Base-by-base conservation (phyloP, 2,329 filamentous ascomycete genomes). In the Hypoxylon sp. region DNA sequence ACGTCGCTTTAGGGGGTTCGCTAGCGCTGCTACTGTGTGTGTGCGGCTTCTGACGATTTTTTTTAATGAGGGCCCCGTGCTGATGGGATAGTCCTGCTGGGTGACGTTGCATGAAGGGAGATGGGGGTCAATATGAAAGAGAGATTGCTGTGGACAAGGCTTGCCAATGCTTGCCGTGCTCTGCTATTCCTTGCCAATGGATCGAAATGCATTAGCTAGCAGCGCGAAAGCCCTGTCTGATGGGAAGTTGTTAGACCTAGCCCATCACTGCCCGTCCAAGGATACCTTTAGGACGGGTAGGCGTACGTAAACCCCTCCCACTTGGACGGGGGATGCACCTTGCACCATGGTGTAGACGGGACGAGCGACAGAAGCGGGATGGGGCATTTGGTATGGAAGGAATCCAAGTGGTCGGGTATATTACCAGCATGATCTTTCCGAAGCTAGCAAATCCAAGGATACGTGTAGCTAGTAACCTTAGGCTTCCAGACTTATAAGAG, bases 381-480 rank as follows among this genome's bases (percentile, higher is more conserved):
- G 56, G 61, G 68, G 35, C 35, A 6, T 58, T 57, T 33, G 46
- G 48, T 59, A 66, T 63, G 67, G 64, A 63, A 67, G 63, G 64
- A 65, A 71, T 75, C 73, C 74, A 73, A 74, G 66, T 76, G 74
- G 74, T 67, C 48, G 73, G 69, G 44, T 68, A 72, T 76, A 76
- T 73, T 71, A 74, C 59, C 31, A 55, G 22, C 57, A 69, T 65
- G 57, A 66, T 67, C 48, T 63, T 68, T 67, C 71, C 70, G 65
- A 66, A 69, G 50, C 73, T 71, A 68, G 57, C 26, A 33, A 68
- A 51, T 67, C 52, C 56, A 64, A 56, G 54, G 55, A 54, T 64
- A 22, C 19, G 19, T 22, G 19, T 22, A 19, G 29, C 52, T 39
- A 31, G 31, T 13, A 31, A n/a, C 24, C 29, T 31, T 31, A 31